phyloP scores from a whole-genome alignment of 495 filamentous ascomycete genomes.

The Podospora conica region DNA sequence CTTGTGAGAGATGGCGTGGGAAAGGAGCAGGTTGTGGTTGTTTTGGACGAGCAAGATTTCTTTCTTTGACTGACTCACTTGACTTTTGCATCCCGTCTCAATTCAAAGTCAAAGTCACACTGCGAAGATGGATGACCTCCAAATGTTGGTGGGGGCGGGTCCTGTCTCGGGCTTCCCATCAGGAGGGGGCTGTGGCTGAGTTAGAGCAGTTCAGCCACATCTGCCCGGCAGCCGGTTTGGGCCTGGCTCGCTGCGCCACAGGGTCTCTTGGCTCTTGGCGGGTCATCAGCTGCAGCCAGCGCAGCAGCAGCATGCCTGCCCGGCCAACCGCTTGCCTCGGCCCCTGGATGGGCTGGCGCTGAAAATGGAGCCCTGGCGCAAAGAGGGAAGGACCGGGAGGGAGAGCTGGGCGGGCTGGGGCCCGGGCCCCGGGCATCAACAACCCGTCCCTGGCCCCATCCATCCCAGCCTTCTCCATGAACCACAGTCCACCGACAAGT shows the following conservation, averaged over 20 bases:
- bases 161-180: no score
- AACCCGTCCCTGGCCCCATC: conserved; percentile 19
- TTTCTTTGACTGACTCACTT: conserved; percentile 8
- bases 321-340: conserved; percentile 34
- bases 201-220: not conserved
- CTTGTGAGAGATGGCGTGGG: not conserved
- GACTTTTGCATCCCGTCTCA: not conserved
- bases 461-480: conserved; percentile 19
- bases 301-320: conserved; percentile 16
- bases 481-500: not conserved
- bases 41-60: conserved; percentile 3
- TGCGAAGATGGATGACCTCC: not conserved
- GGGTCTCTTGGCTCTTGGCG: conserved; percentile 13
- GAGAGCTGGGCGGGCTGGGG: not conserved
- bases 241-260: not conserved
- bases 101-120: not conserved
- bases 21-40: not conserved
- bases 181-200: conserved; percentile 1
- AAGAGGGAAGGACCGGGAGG: not conserved
- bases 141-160: not conserved
- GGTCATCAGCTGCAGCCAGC: conserved; percentile 10
- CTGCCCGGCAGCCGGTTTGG: not conserved
- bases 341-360: conserved; percentile 10
- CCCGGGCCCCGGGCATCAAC: conserved; percentile 28
- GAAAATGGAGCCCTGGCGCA: conserved; percentile 25